phyloP scores from a whole-genome alignment of 208 protist genomes.

The Wallacemonas collosoma region DNA sequence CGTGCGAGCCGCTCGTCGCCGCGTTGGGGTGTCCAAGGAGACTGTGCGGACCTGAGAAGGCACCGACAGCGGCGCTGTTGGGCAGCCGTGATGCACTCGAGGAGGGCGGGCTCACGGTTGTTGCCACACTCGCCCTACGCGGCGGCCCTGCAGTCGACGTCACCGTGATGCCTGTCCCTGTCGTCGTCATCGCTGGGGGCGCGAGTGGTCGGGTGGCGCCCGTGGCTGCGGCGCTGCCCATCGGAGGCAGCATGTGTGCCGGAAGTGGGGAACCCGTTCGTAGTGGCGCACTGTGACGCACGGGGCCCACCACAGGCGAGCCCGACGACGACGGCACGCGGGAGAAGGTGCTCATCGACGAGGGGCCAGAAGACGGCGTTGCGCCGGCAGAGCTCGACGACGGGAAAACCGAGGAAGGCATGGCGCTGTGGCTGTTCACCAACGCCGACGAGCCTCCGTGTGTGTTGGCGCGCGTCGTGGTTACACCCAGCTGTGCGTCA shows the following conservation, averaged over 20 bases:
- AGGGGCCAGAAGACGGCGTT: not conserved
- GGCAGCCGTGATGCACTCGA: not conserved
- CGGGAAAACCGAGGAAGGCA: no score
- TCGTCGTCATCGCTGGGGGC: no score
- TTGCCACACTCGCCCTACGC: conserved; percentile 5
- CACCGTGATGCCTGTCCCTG: not conserved
- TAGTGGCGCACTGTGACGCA: not conserved
- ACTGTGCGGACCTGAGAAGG: no score
- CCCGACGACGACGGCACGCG: not conserved
- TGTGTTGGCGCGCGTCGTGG: not conserved
- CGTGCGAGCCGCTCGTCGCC: not conserved
- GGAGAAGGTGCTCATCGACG: not conserved
- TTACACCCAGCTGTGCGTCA: not conserved
- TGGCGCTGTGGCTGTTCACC: not conserved
- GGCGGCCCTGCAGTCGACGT: not conserved
- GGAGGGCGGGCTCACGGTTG: not conserved
- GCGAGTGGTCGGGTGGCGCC: no score
- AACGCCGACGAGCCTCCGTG: not conserved
- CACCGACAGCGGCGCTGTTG: not conserved
- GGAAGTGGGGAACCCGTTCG: not conserved
- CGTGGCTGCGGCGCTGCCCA: not conserved
- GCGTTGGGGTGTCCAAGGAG: no score
- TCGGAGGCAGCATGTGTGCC: not conserved
- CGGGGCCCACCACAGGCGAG: not conserved
- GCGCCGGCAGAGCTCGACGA: no score